Base-by-base conservation (phyloP, 164 flowering plant genomes). In the Vitis rupestris region DNA sequence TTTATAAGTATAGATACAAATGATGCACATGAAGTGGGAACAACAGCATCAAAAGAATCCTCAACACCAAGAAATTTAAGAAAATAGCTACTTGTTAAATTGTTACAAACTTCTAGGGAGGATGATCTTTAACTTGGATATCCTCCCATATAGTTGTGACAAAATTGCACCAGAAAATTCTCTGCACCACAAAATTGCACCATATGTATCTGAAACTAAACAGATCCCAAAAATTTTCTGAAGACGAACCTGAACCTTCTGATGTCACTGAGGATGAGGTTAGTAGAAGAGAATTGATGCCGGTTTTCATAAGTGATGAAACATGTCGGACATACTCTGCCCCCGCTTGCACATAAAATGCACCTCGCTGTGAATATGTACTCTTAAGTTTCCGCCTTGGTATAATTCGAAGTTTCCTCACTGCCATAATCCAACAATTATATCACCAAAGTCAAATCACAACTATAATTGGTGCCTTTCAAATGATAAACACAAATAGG, bases 331-430 rank as follows among this genome's bases (percentile, higher is more conserved):
- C 81, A 70, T 94, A 91, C 19, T 91, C 88, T 59, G 84, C 85
- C 64, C 97, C 96, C 17, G 73, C 86, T 84, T 91, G 94, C 79
- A 88, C 61, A 71, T 88, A 86, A 17, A 84, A 65, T 52, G 83
- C 78, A 71, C 95, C 81, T 71, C 87, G 80, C 65, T 82, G 89
- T 3, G 97, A 91, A 63, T 80, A 79, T 63, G 91, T 85, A 76
- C 71, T 72, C 83, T 79, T 88, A 37, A 94, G 90, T 72, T 86
- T 94, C 70, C 92, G 66, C 73, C 87, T 82, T 70, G 91, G 90
- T 72, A 94, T 79, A 6, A 91, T 75, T 31, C 98, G 84, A 48
- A 91, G 70, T 73, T 85, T 91, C 75, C 63, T 88, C 76, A 90
- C 98, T 94, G 90, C 64, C 73, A 79, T 61, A 58, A 37, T 47